Percentiles rank a stretch among this genome's conserved stretches.
phyloP scores from a whole-genome alignment of 371 early-diverging fungal genomes.

The Rhizopus arrhizus region DNA sequence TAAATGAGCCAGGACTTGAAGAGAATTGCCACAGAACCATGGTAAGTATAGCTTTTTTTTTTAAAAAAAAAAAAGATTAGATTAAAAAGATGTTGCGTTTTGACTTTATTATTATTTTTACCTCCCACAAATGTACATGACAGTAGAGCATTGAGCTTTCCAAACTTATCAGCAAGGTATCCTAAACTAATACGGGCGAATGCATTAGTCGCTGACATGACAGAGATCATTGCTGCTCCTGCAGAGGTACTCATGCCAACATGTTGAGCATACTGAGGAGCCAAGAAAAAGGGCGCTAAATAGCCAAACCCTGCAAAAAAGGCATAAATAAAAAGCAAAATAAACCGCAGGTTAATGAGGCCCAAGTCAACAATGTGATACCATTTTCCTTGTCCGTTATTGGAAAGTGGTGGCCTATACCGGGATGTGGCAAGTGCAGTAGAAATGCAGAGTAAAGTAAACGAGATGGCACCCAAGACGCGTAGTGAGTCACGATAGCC shows the following conservation, averaged over 20 bases:
- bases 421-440: constrained; percentile 38
- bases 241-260: constrained; percentile 25
- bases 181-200: constrained; percentile 43
- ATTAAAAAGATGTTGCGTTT: not conserved
- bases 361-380: constrained; percentile 28
- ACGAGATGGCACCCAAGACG: constrained; percentile 35
- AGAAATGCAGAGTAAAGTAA: constrained; percentile 44
- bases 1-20: constrained; percentile 41
- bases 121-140: constrained; percentile 44
- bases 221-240: constrained; percentile 29
- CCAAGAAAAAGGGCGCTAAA: constrained; percentile 36
- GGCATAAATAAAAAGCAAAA: constrained; percentile 28
- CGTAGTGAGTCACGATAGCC: constrained; percentile 63
- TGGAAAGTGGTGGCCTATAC: constrained; percentile 28
- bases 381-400: constrained; percentile 19
- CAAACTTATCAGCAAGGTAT: constrained; percentile 39
- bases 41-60: constrained; percentile 41
- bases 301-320: constrained; percentile 39
- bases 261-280: constrained; percentile 44
- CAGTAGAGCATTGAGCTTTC: constrained; percentile 55
- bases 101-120: constrained; percentile 1
- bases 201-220: constrained; percentile 54
- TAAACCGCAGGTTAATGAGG: constrained; percentile 21
- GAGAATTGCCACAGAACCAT: constrained; percentile 70
- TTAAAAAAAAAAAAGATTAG: not conserved